Evolutionary conservation across 148 eudicot species (phyloP).

Genomic region (Vaccinium darrowii): DNA sequence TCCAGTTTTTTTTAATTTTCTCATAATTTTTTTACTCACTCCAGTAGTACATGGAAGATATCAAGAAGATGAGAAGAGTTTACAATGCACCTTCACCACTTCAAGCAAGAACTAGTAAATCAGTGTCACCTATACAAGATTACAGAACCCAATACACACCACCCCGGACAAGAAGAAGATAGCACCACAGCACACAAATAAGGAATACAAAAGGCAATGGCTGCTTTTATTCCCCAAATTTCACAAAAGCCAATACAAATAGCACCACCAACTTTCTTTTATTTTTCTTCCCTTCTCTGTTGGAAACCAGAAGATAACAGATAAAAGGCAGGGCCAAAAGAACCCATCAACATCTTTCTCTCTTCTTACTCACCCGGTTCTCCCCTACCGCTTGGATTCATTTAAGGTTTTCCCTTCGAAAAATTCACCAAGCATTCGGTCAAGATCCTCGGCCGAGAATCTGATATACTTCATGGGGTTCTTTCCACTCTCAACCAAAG

Average conservation of each 20-base stretch:
- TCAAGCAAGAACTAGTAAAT: neutral
- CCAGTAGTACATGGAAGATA: neutral
- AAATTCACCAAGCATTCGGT: conserved; percentile 92
- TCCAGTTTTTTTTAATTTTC: neutral
- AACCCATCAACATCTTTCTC: neutral
- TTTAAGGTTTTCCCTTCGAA: conserved; percentile 75
- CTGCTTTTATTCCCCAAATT: neutral
- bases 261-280: neutral
- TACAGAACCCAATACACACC: neutral
- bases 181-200: neutral
- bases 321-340: neutral
- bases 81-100: neutral
- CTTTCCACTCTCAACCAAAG: conserved; percentile 84
- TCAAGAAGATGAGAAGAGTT: neutral
- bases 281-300: no score
- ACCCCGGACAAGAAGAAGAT: neutral
- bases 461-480: conserved; percentile 84
- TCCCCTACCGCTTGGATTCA: conserved; percentile 56
- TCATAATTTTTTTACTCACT: neutral
- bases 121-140: neutral
- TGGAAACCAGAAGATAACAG: neutral
- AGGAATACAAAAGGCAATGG: neutral
- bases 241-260: neutral
- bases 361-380: neutral
- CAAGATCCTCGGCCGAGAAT: conserved; percentile 86